phyloP scores from a whole-genome alignment of 1,139 yeast genomes.

The Yamadazyma oceani region DNA sequence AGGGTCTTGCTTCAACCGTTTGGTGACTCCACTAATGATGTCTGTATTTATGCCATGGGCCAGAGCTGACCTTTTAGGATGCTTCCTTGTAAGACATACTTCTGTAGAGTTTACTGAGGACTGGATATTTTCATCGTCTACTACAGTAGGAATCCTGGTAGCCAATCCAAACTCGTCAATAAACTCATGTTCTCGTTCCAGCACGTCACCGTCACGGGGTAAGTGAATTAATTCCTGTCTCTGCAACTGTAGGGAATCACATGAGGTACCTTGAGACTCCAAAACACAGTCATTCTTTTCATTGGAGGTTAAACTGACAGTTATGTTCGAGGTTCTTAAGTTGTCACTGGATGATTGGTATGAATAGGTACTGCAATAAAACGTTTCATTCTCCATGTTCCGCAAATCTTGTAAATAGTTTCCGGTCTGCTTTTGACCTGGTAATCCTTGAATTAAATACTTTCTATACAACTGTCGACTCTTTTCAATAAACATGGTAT shows the following conservation, averaged over 20 bases:
- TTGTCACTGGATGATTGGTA: slow-evolving; percentile 3
- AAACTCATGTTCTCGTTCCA: neutral
- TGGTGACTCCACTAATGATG: slow-evolving; percentile 10
- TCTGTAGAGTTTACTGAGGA: slow-evolving; percentile 14
- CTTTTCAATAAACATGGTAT: slow-evolving; percentile 12
- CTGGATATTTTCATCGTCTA: slow-evolving; percentile 5
- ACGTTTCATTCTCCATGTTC: slow-evolving; percentile 1
- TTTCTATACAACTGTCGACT: slow-evolving; percentile 11
- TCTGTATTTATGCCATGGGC: slow-evolving; percentile 8
- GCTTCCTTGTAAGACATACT: slow-evolving; percentile 4
- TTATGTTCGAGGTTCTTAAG: neutral
- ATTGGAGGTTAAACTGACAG: neutral
- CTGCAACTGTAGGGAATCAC: too few relatives aligned
- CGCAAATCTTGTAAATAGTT: slow-evolving; percentile 6
- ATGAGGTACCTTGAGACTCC: neutral
- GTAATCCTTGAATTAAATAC: slow-evolving; percentile 7
- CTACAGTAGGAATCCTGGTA: slow-evolving; percentile 8
- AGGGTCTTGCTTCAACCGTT: slow-evolving; percentile 17
- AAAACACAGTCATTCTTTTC: neutral
- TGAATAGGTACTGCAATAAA: slow-evolving; percentile 4
- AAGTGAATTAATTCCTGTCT: too few relatives aligned
- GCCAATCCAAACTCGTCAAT: slow-evolving; percentile 9
- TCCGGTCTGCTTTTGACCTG: slow-evolving; percentile 7
- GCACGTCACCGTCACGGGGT: too few relatives aligned
- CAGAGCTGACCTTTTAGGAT: neutral